These are phyloP conservation scores for Bryoerythrophyllum caledonicum DNA, from an alignment of 225 moss, liverwort and hornwort genomes.

Conservation along the genomic window DNA sequence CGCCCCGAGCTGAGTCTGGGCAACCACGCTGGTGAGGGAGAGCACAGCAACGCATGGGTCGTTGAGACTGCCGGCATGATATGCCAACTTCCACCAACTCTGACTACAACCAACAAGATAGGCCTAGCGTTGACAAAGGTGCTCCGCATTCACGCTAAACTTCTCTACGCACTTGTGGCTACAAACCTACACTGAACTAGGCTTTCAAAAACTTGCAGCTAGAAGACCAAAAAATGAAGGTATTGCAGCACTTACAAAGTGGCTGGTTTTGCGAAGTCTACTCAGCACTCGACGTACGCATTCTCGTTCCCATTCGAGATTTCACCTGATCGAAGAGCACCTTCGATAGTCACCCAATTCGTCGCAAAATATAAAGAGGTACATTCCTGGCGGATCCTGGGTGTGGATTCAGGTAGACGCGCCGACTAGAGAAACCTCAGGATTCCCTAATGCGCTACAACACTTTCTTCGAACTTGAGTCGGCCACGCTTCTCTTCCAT, in stretches of 20 bases:
- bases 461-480: constrained; percentile 20
- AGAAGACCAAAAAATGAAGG: not conserved
- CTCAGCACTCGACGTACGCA: constrained; percentile 9
- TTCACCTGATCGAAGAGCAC: constrained; percentile 11
- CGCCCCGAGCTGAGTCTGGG: constrained; percentile 28
- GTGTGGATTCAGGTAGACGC: constrained; percentile 4
- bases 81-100: constrained; percentile 16
- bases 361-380: not conserved
- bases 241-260: constrained; percentile 12
- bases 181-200: not conserved
- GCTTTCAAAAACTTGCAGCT: not conserved
- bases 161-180: not conserved
- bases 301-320: not conserved
- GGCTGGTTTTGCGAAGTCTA: not conserved
- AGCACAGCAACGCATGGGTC: constrained; percentile 41
- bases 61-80: constrained; percentile 35
- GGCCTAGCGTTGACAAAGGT: not conserved
- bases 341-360: constrained; percentile 6
- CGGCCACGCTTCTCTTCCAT: constrained; percentile 26
- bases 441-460: constrained; percentile 1
- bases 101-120: not conserved
- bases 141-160: not conserved
- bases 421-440: constrained; percentile 12
- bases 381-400: constrained; percentile 27
- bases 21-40: constrained; percentile 33